Conservation (phyloP, 2,329 filamentous ascomycete genomes). For the Fusarium guadeloupense region DNA sequence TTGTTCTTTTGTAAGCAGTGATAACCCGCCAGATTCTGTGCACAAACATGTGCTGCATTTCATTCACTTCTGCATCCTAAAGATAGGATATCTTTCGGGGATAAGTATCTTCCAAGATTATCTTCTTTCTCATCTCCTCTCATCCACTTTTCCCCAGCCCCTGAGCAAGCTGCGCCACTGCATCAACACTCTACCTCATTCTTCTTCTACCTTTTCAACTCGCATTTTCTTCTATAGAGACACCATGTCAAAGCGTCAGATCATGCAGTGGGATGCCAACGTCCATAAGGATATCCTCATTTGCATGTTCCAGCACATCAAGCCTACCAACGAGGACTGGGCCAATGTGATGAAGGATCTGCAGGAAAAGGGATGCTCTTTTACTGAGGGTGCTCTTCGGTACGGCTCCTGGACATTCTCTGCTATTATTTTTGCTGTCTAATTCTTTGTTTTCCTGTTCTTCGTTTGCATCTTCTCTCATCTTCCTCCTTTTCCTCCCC, state of each 20-base stretch:
- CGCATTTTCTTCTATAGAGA: neutral
- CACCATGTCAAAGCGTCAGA: slow-evolving; percentile 44
- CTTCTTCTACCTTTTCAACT: neutral
- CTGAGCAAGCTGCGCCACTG: neutral
- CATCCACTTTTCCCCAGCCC: neutral
- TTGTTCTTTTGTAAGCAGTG: neutral
- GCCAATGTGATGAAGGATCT: slow-evolving; percentile 52
- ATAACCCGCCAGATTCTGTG: neutral
- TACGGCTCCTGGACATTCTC: slow-evolving; percentile 40
- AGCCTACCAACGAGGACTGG: slow-evolving; percentile 46
- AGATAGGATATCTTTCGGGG: neutral
- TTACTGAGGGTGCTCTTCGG: slow-evolving; percentile 54
- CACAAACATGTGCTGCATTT: neutral
- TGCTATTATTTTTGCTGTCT: slow-evolving; percentile 1
- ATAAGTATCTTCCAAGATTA: slow-evolving; percentile 7
- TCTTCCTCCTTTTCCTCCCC: neutral
- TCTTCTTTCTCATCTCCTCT: neutral
- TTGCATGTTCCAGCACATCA: slow-evolving; percentile 51
- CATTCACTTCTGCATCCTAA: slow-evolving; percentile 1
- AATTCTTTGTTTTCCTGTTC: slow-evolving; percentile 11
- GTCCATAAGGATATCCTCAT: slow-evolving; percentile 57
- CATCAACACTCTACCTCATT: neutral
- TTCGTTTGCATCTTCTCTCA: slow-evolving; percentile 8
- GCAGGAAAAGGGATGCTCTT: slow-evolving; percentile 51
- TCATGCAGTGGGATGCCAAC: slow-evolving; percentile 53